phyloP scores from a whole-genome alignment of 2,329 filamentous ascomycete species.

The Aspergillus sp. region DNA sequence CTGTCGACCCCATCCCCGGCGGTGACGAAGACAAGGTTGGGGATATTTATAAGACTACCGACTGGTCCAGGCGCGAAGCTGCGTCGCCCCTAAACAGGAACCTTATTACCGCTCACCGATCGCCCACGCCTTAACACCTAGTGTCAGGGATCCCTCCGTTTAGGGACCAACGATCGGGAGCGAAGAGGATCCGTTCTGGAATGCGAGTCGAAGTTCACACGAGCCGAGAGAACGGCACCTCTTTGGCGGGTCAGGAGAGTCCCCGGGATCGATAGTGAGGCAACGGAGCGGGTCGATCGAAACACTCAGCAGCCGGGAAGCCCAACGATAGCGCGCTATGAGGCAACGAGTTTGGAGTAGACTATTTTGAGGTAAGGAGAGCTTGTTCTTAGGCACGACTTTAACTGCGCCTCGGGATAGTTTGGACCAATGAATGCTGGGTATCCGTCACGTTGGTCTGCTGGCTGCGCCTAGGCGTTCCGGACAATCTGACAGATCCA shows the following conservation, averaged over 20 bases:
- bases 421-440: conserved; percentile 21
- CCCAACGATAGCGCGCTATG: conserved; percentile 12
- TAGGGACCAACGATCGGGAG: conserved; percentile 14
- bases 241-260: conserved; percentile 20
- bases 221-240: conserved; percentile 22
- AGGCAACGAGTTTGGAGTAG: background rate
- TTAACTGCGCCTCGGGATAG: conserved; percentile 10
- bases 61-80: conserved; percentile 11
- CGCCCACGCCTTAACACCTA: conserved; percentile 13
- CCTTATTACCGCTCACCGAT: conserved; percentile 12
- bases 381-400: conserved; percentile 12
- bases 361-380: conserved; percentile 15
- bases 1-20: conserved; percentile 19
- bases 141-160: conserved; percentile 5
- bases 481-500: conserved; percentile 23
- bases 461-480: conserved; percentile 16
- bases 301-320: conserved; percentile 10
- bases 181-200: conserved; percentile 25
- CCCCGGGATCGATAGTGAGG: conserved; percentile 23
- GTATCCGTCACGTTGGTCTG: conserved; percentile 24
- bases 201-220: conserved; percentile 23
- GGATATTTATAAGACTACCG: conserved; percentile 18
- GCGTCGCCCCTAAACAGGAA: conserved; percentile 15
- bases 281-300: conserved; percentile 21
- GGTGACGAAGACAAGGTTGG: conserved; percentile 5